These are phyloP conservation scores for Ceratocystiopsis sp. DNA, from an alignment of 2,329 filamentous ascomycete genomes.

Conservation along the genomic window DNA sequence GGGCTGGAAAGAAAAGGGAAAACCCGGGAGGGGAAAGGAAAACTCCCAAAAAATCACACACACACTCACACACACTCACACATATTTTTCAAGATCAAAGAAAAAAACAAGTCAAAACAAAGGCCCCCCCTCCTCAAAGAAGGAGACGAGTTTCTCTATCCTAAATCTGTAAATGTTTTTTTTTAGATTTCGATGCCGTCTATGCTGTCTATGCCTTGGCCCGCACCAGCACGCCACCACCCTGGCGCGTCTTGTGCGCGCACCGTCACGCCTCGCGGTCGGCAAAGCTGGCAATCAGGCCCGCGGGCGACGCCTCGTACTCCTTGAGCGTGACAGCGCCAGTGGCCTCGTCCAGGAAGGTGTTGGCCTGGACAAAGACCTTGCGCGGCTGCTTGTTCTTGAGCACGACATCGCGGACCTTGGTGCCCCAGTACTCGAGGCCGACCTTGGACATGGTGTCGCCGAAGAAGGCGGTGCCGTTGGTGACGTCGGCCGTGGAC, in stretches of 20 bases:
- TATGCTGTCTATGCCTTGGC: neutral
- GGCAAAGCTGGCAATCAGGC: slow-evolving; percentile 70
- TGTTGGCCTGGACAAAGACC: slow-evolving; percentile 91
- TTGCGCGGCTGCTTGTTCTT: slow-evolving; percentile 68
- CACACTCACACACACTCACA: neutral
- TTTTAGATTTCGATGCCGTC: no score
- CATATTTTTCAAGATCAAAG: neutral
- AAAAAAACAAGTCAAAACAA: neutral
- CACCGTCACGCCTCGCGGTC: slow-evolving; percentile 29
- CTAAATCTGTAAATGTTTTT: neutral
- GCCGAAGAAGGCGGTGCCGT: slow-evolving; percentile 64
- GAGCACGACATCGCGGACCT: slow-evolving; percentile 59
- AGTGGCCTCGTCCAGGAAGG: slow-evolving; percentile 47
- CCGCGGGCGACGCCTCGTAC: slow-evolving; percentile 66
- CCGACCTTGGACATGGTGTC: slow-evolving; percentile 63
- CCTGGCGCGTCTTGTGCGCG: no score
- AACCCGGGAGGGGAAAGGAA: neutral
- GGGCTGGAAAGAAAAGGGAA: neutral
- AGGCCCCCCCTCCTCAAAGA: neutral
- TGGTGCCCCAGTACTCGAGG: slow-evolving; percentile 64
- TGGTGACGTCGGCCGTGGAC: slow-evolving; percentile 66
- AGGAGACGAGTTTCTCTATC: neutral
- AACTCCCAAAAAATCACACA: neutral
- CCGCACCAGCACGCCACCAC: neutral
- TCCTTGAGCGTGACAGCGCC: slow-evolving; percentile 65